phyloP scores from a whole-genome alignment of 495 filamentous ascomycete genomes.

The Penicillium fimorum region DNA sequence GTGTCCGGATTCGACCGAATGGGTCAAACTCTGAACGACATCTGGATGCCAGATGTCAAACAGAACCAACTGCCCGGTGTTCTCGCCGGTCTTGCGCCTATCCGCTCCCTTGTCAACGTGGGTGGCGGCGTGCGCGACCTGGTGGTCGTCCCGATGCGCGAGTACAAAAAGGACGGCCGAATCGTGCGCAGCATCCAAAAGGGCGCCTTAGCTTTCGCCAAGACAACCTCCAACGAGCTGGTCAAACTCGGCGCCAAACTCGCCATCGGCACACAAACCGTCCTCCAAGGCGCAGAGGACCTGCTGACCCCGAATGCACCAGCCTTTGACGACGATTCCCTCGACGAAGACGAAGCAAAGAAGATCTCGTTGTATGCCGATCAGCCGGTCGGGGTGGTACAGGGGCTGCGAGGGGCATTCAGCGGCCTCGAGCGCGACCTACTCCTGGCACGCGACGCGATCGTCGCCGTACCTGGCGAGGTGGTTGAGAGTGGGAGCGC shows the following conservation, averaged over 20 bases:
- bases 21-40: slow-evolving; percentile 83
- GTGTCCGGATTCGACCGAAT: slow-evolving; percentile 86
- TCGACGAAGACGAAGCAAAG: slow-evolving; percentile 63
- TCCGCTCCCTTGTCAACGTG: slow-evolving; percentile 86
- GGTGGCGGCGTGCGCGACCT: slow-evolving; percentile 82
- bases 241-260: slow-evolving; percentile 92
- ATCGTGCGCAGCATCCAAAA: slow-evolving; percentile 90
- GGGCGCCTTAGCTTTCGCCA: slow-evolving; percentile 83
- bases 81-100: slow-evolving; percentile 83
- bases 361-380: slow-evolving; percentile 88
- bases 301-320: slow-evolving; percentile 52
- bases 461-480: slow-evolving; percentile 92
- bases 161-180: slow-evolving; percentile 92
- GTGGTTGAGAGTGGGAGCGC: slow-evolving; percentile 83
- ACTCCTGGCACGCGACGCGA: slow-evolving; percentile 77
- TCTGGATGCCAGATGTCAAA: slow-evolving; percentile 96
- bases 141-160: slow-evolving; percentile 81
- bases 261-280: slow-evolving; percentile 89
- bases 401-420: slow-evolving; percentile 81
- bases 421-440: slow-evolving; percentile 82
- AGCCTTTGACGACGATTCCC: slow-evolving; percentile 45
- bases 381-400: slow-evolving; percentile 81
- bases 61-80: slow-evolving; percentile 85
- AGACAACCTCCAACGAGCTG: slow-evolving; percentile 86
- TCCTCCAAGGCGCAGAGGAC: slow-evolving; percentile 84